phyloP scores from a whole-genome alignment of 1,284 basidiomycete genomes.

The Sanghuangporus weigelae region DNA sequence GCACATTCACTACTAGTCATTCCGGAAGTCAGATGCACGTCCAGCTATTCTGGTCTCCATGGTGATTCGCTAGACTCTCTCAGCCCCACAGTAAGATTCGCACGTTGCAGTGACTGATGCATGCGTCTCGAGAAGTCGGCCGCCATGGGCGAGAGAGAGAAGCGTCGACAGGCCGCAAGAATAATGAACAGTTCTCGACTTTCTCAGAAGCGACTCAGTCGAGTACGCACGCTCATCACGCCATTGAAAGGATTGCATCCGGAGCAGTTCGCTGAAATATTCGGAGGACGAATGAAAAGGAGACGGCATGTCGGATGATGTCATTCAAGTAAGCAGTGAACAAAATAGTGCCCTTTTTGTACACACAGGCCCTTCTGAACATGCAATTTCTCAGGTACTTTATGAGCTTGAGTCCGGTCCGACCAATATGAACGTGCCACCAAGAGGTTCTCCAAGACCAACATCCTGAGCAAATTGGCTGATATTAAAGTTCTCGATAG shows the following conservation, averaged over 20 bases:
- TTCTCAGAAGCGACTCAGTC: neutral
- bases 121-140: neutral
- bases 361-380: neutral
- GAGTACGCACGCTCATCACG: neutral
- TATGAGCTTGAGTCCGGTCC: constrained; percentile 29
- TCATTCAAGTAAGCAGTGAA: neutral
- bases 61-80: neutral
- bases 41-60: neutral
- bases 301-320: neutral
- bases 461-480: constrained; percentile 38
- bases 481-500: constrained; percentile 39
- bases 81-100: neutral
- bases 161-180: neutral
- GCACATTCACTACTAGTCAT: neutral
- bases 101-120: neutral
- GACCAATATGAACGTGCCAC: constrained; percentile 46
- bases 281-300: neutral
- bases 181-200: neutral
- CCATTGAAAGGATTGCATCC: neutral
- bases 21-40: no score
- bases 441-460: constrained; percentile 42
- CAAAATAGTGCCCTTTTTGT: neutral
- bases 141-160: neutral
- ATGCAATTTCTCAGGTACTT: neutral
- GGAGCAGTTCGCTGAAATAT: no score